phyloP scores from a whole-genome alignment of 306 rosid genomes.

The Cicer pinnatifidum region DNA sequence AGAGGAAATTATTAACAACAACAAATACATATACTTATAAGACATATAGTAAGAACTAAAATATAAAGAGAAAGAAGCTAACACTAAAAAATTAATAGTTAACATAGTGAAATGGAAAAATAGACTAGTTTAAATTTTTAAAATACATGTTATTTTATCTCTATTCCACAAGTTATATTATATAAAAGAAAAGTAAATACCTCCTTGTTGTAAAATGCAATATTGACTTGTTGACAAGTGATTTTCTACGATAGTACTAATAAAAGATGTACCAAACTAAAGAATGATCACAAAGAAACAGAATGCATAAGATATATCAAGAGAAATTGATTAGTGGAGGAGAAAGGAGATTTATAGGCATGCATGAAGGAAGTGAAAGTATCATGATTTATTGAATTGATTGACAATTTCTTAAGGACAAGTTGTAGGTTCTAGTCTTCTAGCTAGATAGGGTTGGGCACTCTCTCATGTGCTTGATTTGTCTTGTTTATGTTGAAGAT shows the following conservation, averaged over 20 bases:
- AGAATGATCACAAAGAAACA: slow-evolving; percentile 21
- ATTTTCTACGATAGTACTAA: slow-evolving; percentile 33
- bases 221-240: slow-evolving; percentile 43
- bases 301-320: slow-evolving; percentile 34
- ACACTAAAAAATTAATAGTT: neutral
- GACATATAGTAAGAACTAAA: neutral
- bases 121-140: too few species aligned
- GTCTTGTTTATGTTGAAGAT: neutral
- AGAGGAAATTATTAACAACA: neutral
- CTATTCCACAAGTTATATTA: too few species aligned
- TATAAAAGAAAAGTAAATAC: slow-evolving; percentile 33
- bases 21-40: too few species aligned
- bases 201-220: slow-evolving; percentile 45
- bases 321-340: slow-evolving; percentile 36
- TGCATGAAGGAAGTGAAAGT: slow-evolving; percentile 2
- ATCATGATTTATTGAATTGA: slow-evolving; percentile 32
- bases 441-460: slow-evolving; percentile 28
- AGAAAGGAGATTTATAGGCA: slow-evolving; percentile 38
- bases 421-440: neutral
- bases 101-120: too few species aligned
- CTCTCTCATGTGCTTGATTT: slow-evolving; percentile 22
- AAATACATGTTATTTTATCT: too few species aligned
- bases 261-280: slow-evolving; percentile 38
- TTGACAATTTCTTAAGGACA: slow-evolving; percentile 35
- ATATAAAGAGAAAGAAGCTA: neutral